Conservation (phyloP, 139 green algal species). For the Ettlia oleoabundans region DNA sequence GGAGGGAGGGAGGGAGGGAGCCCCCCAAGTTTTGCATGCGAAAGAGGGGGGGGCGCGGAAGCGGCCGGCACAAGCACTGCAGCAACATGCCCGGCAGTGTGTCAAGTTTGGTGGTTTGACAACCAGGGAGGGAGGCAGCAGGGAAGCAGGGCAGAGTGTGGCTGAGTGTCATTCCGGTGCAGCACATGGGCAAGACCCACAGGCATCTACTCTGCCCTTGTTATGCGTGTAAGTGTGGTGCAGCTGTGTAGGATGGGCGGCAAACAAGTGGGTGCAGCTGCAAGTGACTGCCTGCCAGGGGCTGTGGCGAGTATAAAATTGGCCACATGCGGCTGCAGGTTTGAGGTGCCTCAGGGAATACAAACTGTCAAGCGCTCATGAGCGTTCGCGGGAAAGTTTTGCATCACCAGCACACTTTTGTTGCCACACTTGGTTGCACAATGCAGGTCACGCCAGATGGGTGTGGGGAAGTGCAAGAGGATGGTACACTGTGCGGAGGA, state of each 20-base stretch:
- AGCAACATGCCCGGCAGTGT: not conserved
- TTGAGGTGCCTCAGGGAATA: constrained; percentile 82
- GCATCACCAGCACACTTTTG: constrained; percentile 36
- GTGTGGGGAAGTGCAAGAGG: no score
- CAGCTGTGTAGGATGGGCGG: no score
- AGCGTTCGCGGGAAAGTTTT: constrained; percentile 3
- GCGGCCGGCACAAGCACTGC: no score
- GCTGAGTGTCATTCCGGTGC: not conserved
- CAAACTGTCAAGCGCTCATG: constrained; percentile 71
- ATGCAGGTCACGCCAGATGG: no score
- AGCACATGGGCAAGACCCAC: no score
- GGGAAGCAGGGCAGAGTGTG: not conserved
- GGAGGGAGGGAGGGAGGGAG: no score
- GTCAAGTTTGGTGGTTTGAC: not conserved
- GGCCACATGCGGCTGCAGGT: not conserved
- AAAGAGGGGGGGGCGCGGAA: no score
- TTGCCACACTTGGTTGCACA: not conserved
- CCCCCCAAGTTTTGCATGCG: no score
- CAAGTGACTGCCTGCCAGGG: not conserved
- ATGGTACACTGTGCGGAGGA: not conserved
- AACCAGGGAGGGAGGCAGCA: not conserved
- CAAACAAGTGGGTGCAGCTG: no score
- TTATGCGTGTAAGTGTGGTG: not conserved
- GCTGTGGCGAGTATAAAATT: not conserved
- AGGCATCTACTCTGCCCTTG: not conserved